Conservation (phyloP, 2,329 filamentous ascomycete species). For the Penicillium paneum region DNA sequence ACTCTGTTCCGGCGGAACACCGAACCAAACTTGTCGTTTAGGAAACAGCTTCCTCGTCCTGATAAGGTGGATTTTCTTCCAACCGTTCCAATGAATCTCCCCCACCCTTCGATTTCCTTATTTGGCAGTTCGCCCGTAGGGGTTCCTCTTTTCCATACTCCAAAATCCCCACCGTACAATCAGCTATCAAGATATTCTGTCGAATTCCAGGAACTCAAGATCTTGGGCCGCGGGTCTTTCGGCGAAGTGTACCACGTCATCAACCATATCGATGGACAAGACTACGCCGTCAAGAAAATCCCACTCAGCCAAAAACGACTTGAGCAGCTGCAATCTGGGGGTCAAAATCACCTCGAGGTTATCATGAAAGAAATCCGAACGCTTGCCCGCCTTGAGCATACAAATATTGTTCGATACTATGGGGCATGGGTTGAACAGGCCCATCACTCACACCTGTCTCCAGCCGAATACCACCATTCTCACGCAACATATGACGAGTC, state of each 20-base stretch:
- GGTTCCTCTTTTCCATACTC: slow-evolving; percentile 30
- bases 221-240: slow-evolving; percentile 64
- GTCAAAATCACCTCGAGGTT: slow-evolving; percentile 53
- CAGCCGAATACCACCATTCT: slow-evolving; percentile 7
- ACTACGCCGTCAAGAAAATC: slow-evolving; percentile 67
- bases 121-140: slow-evolving; percentile 33
- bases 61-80: slow-evolving; percentile 20
- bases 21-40: slow-evolving; percentile 11
- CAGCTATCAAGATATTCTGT: slow-evolving; percentile 46
- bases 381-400: slow-evolving; percentile 60
- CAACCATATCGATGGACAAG: slow-evolving; percentile 59
- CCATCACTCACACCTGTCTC: slow-evolving; percentile 22
- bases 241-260: slow-evolving; percentile 61
- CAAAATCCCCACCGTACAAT: slow-evolving; percentile 22
- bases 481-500: slow-evolving; percentile 14
- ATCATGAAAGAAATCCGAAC: slow-evolving; percentile 61
- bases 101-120: slow-evolving; percentile 23
- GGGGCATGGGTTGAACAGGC: slow-evolving; percentile 60
- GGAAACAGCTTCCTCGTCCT: slow-evolving; percentile 16
- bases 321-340: slow-evolving; percentile 51
- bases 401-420: slow-evolving; percentile 65
- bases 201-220: slow-evolving; percentile 53
- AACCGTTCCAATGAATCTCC: slow-evolving; percentile 23
- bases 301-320: slow-evolving; percentile 53
- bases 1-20: slow-evolving; percentile 13